Conservation (phyloP, 176 grass and related monocot genomes). For the Hordeum marinum region DNA sequence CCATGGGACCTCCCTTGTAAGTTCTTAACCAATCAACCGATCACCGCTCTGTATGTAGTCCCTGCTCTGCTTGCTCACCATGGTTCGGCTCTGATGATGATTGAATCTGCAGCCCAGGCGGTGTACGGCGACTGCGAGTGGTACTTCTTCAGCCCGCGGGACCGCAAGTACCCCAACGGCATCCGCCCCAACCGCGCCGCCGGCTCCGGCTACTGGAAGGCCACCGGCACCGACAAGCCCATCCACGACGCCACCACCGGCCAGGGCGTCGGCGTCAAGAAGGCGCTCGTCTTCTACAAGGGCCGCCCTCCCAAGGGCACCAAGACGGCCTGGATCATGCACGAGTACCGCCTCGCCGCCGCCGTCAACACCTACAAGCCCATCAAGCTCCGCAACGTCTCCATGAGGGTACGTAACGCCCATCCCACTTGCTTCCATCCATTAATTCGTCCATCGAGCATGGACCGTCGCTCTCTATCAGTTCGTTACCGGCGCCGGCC, state of each 20-base stretch:
- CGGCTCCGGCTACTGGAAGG: slow-evolving; percentile 95
- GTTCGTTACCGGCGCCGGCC: neutral
- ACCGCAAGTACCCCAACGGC: slow-evolving; percentile 94
- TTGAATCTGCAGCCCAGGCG: slow-evolving; percentile 40
- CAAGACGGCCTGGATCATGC: slow-evolving; percentile 98
- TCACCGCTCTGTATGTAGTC: neutral
- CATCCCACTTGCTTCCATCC: neutral
- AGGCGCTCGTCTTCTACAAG: slow-evolving; percentile 91
- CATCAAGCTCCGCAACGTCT: slow-evolving; percentile 54
- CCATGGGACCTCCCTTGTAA: slow-evolving; percentile 91
- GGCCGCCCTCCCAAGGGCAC: slow-evolving; percentile 72
- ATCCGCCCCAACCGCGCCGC: slow-evolving; percentile 84
- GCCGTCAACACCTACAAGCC: slow-evolving; percentile 43
- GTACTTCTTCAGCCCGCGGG: slow-evolving; percentile 95
- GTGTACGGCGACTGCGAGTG: slow-evolving; percentile 75
- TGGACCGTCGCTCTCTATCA: neutral
- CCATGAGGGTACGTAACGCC: slow-evolving; percentile 72
- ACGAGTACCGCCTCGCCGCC: slow-evolving; percentile 76
- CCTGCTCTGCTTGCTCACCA: too few species aligned
- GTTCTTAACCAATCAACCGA: neutral
- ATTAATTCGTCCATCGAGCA: too few species aligned
- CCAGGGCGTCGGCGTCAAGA: slow-evolving; percentile 74
- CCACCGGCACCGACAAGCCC: slow-evolving; percentile 92
- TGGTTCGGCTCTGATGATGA: neutral
- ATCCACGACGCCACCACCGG: slow-evolving; percentile 48